A percentile compares a stretch with the other conserved stretches of the same genome.
phyloP scores from a whole-genome alignment of 140 eudicot species.

The Bidens hawaiensis region DNA sequence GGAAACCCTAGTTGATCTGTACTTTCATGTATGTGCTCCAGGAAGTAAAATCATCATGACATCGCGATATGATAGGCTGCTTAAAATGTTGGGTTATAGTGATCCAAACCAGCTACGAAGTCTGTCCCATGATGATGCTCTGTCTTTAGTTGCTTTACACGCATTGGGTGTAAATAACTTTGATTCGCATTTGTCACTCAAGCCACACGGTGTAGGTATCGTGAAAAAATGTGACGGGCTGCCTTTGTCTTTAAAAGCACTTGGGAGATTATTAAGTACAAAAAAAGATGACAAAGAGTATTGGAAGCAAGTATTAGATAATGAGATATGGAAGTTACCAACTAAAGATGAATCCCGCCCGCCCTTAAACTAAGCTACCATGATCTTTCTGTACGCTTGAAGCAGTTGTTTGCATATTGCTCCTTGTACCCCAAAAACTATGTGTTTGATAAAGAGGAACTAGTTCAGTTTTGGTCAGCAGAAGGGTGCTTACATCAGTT shows the following conservation, averaged over 20 bases:
- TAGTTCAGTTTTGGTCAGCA: conserved; percentile 58
- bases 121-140: conserved; percentile 22
- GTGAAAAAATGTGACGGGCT: conserved; percentile 41
- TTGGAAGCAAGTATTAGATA: conserved; percentile 33
- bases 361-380: conserved; percentile 47
- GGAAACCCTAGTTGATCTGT: conserved; percentile 22
- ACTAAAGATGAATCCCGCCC: conserved; percentile 34
- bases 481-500: conserved; percentile 42
- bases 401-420: conserved; percentile 47
- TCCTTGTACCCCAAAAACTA: conserved; percentile 53
- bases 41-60: conserved; percentile 50
- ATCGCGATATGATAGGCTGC: conserved; percentile 9
- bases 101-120: conserved; percentile 6
- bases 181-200: conserved; percentile 22
- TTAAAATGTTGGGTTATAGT: conserved; percentile 21
- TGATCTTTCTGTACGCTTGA: conserved; percentile 34
- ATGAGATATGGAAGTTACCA: conserved; percentile 42
- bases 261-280: conserved; percentile 36
- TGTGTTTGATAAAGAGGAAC: conserved; percentile 23
- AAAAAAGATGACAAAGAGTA: conserved; percentile 25
- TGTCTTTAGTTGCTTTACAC: conserved; percentile 30
- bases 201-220: conserved; percentile 27
- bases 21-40: conserved; percentile 19
- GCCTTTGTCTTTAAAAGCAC: conserved; percentile 39
- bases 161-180: conserved; percentile 28